Conservation (phyloP, 1,284 basidiomycete species). For the Malassezia cuniculi region DNA sequence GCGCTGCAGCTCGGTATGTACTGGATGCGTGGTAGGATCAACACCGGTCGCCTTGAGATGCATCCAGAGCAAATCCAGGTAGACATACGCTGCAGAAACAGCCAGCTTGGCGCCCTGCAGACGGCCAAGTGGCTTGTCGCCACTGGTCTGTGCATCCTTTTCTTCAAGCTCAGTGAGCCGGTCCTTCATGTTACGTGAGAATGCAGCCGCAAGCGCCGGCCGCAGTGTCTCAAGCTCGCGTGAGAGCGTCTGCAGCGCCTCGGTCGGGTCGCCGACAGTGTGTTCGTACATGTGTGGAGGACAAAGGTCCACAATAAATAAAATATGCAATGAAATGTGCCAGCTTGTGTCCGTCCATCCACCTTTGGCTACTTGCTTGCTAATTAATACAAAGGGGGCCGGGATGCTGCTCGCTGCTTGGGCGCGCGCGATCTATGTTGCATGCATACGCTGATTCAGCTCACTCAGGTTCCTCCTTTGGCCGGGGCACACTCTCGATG, state of each 20-base stretch:
- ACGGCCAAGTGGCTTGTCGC: not conserved
- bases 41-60: slow-evolving; percentile 10
- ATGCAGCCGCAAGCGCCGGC: not conserved
- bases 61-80: slow-evolving; percentile 14
- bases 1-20: slow-evolving; percentile 10
- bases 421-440: too few species aligned
- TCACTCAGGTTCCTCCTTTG: too few species aligned
- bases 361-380: too few species aligned
- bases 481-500: too few species aligned
- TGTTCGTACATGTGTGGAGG: too few species aligned
- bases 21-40: slow-evolving; percentile 11
- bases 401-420: too few species aligned
- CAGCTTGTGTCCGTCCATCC: too few species aligned
- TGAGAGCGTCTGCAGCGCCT: not conserved
- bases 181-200: slow-evolving; percentile 1
- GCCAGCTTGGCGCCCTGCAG: slow-evolving; percentile 9
- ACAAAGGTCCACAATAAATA: too few species aligned
- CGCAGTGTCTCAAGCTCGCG: slow-evolving; percentile 1
- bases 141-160: slow-evolving; percentile 3
- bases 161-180: slow-evolving; percentile 2
- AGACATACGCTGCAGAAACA: slow-evolving; percentile 10
- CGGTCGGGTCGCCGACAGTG: slow-evolving; percentile 12
- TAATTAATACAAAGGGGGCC: too few species aligned
- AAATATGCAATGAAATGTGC: too few species aligned
- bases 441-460: too few species aligned